phyloP scores from a whole-genome alignment of 768 basidiomycete genomes.

The Coprinopsis marcescibilis region DNA sequence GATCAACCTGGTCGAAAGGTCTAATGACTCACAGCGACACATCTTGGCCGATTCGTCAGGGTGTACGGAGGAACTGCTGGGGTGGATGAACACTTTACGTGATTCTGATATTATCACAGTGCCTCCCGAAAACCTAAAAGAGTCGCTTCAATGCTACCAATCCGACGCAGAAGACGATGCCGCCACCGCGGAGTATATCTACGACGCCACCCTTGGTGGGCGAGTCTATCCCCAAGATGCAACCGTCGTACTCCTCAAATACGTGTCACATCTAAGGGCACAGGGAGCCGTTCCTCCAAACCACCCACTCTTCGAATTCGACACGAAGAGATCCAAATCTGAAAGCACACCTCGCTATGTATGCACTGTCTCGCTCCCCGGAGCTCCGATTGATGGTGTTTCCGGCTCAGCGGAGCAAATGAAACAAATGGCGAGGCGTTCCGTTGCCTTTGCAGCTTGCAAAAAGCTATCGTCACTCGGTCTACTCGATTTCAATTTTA shows the following conservation, averaged over 20 bases:
- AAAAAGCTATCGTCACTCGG: slow-evolving; percentile 42
- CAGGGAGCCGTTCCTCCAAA: slow-evolving; percentile 12
- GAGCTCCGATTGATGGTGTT: slow-evolving; percentile 34
- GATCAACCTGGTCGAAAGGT: slow-evolving; percentile 58
- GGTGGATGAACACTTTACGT: slow-evolving; percentile 47
- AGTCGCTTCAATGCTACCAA: slow-evolving; percentile 36
- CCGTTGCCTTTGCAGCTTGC: slow-evolving; percentile 56
- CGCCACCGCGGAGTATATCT: slow-evolving; percentile 33
- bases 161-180: slow-evolving; percentile 48
- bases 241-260: slow-evolving; percentile 48
- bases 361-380: slow-evolving; percentile 46
- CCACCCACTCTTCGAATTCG: slow-evolving; percentile 34
- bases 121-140: slow-evolving; percentile 39
- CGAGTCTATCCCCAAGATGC: slow-evolving; percentile 58
- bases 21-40: slow-evolving; percentile 49
- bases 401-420: slow-evolving; percentile 41
- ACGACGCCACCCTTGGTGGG: slow-evolving; percentile 59
- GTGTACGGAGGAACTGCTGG: slow-evolving; percentile 30
- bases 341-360: slow-evolving; percentile 28
- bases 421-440: slow-evolving; percentile 48
- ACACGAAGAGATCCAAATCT: slow-evolving; percentile 19
- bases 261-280: slow-evolving; percentile 26
- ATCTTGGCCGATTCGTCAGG: slow-evolving; percentile 39
- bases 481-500: slow-evolving; percentile 44
- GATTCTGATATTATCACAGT: slow-evolving; percentile 31